Evolutionary conservation across 768 basidiomycete genomes (phyloP), one percentile per base, ranked within the genome.

Genomic region (Lactarius hatsudake): DNA sequence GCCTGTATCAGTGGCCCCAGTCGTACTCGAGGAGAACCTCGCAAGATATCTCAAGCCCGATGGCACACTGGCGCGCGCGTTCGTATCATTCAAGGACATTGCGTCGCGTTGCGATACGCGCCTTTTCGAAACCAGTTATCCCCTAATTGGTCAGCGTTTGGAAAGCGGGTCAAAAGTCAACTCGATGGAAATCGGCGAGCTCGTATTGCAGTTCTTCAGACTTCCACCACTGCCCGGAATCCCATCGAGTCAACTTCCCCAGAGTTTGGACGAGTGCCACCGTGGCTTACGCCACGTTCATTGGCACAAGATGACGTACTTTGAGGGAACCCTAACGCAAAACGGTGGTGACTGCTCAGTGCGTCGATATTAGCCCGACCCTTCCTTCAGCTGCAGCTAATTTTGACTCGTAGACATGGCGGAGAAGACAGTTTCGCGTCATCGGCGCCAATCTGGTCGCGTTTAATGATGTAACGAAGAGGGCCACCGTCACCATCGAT

Each of bases 231-330:
- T 98, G 56, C 90, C 93, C n/a, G 93, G 94, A 20, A 80, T 97
- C 26, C 78, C 86, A 42, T 82, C 86, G 23, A 86, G 88, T 54
- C 84, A 93, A 68, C 80, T 98, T 23, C 96, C 96, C 17, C 90
- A 95, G 76, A 94, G 93, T 73, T 80, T 98, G 72, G 96, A 98
- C 63, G 96, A 98, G 73, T 96, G 93, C 72, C 84, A 89, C 72
- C 86, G 92, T 17, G 96, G 96, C 1, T 79, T 98, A 70, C 81
- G 93, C 66, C 90, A 96, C 72, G 88, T 94, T 64, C 89, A 90
- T 43, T 97, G 94, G 95, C 94, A 96, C 74, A 95, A 96, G 79
- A 85, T 90, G 70, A 93, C 94, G 26, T 96, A 96, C 77, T 93
- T 92, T 77, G 91, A 97, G 76, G 94, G 96, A 32, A 88, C 87